Evolutionary conservation across 2,329 filamentous ascomycete genomes (phyloP).

Genomic region (Phialocephala subalpina): DNA sequence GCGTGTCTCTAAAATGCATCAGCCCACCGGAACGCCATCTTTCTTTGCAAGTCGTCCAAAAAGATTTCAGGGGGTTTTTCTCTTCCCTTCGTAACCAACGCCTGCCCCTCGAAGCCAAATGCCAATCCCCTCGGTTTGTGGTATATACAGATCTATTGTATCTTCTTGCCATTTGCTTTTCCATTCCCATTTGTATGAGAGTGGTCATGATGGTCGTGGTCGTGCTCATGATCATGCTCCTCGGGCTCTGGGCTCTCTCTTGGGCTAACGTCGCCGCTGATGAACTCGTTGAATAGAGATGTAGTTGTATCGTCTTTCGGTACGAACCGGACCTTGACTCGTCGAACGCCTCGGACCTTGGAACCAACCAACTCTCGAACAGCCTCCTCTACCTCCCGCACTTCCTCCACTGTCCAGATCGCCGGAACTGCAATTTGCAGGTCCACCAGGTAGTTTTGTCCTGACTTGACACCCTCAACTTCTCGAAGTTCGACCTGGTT

Average conservation of each 20-base stretch:
- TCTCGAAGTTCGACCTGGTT: slow-evolving; percentile 75
- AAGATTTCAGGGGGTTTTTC: slow-evolving; percentile 3
- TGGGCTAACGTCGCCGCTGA: slow-evolving; percentile 67
- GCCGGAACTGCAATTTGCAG: slow-evolving; percentile 84
- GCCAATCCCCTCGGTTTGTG: slow-evolving; percentile 25
- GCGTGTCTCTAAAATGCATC: slow-evolving; percentile 26
- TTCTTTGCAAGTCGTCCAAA: slow-evolving; percentile 29
- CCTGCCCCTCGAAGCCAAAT: slow-evolving; percentile 17
- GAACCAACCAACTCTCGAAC: slow-evolving; percentile 77
- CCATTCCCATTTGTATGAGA: slow-evolving; percentile 47
- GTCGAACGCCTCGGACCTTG: slow-evolving; percentile 83
- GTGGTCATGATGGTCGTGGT: slow-evolving; percentile 43
- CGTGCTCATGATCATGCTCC: slow-evolving; percentile 55
- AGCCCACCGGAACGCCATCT: slow-evolving; percentile 29
- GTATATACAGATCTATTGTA: slow-evolving; percentile 37
- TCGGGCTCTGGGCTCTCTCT: slow-evolving; percentile 68
- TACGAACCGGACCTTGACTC: slow-evolving; percentile 85
- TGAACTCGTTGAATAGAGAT: slow-evolving; percentile 81
- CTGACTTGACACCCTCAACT: slow-evolving; percentile 90
- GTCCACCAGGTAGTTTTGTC: slow-evolving; percentile 95
- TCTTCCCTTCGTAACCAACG: slow-evolving; percentile 15
- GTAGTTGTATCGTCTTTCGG: slow-evolving; percentile 65
- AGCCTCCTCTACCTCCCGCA: slow-evolving; percentile 73
- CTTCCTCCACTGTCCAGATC: slow-evolving; percentile 77
- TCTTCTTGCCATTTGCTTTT: slow-evolving; percentile 41